Base-by-base conservation (phyloP, 106 monocot species). In the Iris macrosiphon region DNA sequence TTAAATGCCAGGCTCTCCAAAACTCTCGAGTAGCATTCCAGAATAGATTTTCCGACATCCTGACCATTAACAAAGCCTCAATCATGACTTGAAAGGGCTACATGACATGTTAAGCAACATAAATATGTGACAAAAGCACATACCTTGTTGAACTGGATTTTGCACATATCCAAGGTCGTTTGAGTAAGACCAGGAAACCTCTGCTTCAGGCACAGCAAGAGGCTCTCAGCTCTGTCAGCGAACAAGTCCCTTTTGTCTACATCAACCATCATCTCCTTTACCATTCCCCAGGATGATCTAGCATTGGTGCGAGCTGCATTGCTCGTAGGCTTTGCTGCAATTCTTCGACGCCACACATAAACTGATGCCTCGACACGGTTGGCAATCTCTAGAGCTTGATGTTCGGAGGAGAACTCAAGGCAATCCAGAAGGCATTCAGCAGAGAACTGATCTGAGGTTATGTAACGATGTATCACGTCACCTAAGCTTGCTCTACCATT, bases 101-200 rank as follows among this genome's bases (percentile, higher is more conserved):
- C 4, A 35, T 10, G 4, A 10, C 10, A 6, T 35, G 34, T 6
- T 6, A 6, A 35, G 4, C 7, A 35, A 35, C 7, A 35, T 4
- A 10, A 35, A 6, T 6, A 35, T 6, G 4, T 4, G 10, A 35
- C 10, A 28, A 25, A 30, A 44, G 5, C 38, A 13, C 39, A 17
- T 59, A 85, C 94, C 94, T 88, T 94, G 75, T 88, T 88, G 60
- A 53, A 83, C 48, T 94, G 88, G 33, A 94, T 88, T 63, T 94
- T 94, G 81, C 72, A 73, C 71, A 71, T 84, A 48, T 94, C 94
- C 57, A 94, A 44, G 8, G 68, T 68, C 25, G 94, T 94, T 53
- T 94, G 94, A 2, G 94, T 81, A 15, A 94, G 78, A 14, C 72
- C 69, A 20, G 94, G 94, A 51, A 88, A 94, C 55, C 83, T 68